These are phyloP conservation scores for Claviceps sp. DNA, from an alignment of 2,329 filamentous ascomycete species.

Conservation along the genomic window DNA sequence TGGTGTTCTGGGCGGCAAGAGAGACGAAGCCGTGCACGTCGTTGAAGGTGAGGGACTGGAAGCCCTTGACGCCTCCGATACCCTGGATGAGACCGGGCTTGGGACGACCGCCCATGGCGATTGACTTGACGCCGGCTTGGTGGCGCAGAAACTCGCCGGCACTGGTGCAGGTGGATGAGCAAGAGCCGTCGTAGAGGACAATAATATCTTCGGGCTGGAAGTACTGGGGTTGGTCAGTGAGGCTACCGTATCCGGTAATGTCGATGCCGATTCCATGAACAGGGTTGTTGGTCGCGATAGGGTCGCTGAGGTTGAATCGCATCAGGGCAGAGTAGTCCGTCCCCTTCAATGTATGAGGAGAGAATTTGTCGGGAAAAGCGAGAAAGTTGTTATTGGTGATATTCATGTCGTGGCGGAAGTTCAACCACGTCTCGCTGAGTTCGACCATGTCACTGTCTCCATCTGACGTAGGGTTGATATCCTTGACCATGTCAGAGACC, in stretches of 20 bases:
- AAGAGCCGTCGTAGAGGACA: conserved; percentile 45
- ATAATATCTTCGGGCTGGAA: conserved; percentile 46
- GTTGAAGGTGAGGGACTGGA: conserved; percentile 22
- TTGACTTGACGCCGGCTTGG: conserved; percentile 38
- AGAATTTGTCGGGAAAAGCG: conserved; percentile 33
- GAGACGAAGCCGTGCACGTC: conserved; percentile 16
- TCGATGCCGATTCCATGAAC: conserved; percentile 7
- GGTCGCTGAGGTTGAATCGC: conserved; percentile 37
- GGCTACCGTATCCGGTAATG: conserved; percentile 33
- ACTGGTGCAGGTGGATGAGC: conserved; percentile 44
- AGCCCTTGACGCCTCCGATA: conserved; percentile 39
- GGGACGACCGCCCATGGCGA: conserved; percentile 36
- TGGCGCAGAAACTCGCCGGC: conserved; percentile 41
- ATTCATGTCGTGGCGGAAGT: conserved; percentile 37
- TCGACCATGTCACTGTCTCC: conserved; percentile 18
- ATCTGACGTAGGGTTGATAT: conserved; percentile 32
- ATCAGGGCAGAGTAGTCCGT: conserved; percentile 40
- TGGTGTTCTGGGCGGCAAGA: conserved; percentile 12
- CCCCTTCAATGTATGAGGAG: conserved; percentile 25
- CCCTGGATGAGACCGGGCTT: conserved; percentile 36
- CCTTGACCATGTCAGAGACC: conserved; percentile 28
- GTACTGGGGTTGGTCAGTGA: conserved; percentile 28
- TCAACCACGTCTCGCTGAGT: conserved; percentile 37
- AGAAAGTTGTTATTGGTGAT: conserved; percentile 35
- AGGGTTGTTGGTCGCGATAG: conserved; percentile 22